Percentiles rank a stretch among this genome's conserved stretches.
Conservation (phyloP, 306 rosid species). For the Ormosia emarginata region DNA sequence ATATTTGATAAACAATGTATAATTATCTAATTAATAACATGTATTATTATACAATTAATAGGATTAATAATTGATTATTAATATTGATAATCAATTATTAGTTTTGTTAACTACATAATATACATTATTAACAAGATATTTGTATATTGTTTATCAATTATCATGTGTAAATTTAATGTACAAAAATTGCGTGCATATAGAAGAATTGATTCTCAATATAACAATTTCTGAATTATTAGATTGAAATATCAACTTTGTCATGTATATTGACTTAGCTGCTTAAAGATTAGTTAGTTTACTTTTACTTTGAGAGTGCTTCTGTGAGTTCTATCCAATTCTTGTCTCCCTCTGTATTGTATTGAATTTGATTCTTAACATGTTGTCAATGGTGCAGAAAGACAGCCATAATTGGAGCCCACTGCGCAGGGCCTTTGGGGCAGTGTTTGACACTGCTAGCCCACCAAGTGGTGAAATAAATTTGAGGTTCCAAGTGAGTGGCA, state of each 20-base stretch:
- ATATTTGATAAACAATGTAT: too few species aligned
- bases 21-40: too few species aligned
- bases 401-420: slow-evolving; percentile 52
- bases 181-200: too few species aligned
- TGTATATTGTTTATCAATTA: too few species aligned
- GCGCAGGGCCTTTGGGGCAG: slow-evolving; percentile 66
- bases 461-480: slow-evolving; percentile 46
- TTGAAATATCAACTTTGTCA: background rate
- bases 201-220: background rate
- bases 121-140: too few species aligned
- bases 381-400: slow-evolving; percentile 40
- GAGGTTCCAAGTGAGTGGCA: slow-evolving; percentile 66
- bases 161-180: too few species aligned
- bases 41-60: too few species aligned
- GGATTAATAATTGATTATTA: too few species aligned
- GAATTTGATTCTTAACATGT: background rate
- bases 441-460: slow-evolving; percentile 61
- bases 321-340: background rate
- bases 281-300: background rate
- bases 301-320: background rate
- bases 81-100: too few species aligned
- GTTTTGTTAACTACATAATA: too few species aligned
- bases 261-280: background rate
- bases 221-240: background rate
- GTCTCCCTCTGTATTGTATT: background rate